A percentile compares a stretch with the other conserved stretches of the same genome.
Conservation (phyloP, 164 flowering plant species). For the Umbilicus rupestris region DNA sequence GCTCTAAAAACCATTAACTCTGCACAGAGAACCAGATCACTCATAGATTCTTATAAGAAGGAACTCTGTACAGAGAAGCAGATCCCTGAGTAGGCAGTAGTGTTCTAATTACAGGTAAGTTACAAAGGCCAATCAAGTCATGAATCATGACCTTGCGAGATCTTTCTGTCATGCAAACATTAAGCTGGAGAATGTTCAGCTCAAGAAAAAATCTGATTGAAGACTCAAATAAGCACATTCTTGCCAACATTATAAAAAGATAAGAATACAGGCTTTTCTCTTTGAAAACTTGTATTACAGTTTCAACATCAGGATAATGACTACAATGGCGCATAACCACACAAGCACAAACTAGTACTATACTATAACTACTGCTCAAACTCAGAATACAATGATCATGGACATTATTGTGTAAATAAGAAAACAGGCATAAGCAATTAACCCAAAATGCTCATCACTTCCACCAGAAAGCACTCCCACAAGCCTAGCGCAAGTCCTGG, state of each 20-base stretch:
- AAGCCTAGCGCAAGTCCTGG: constrained; percentile 62
- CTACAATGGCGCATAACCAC: neutral
- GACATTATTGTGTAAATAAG: constrained; percentile 77
- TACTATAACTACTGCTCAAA: neutral
- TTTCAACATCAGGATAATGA: neutral
- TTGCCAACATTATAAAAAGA: no score
- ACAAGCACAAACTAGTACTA: neutral
- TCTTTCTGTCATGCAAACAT: neutral
- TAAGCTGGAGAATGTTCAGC: neutral
- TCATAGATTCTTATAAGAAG: no score
- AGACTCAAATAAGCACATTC: no score
- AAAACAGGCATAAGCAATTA: constrained; percentile 78
- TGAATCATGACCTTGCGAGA: no score
- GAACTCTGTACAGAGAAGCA: no score
- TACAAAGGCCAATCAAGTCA: no score
- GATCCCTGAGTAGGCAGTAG: no score
- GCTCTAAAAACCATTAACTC: no score
- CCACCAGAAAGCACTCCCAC: constrained; percentile 58
- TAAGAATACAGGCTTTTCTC: no score
- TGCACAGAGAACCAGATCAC: no score
- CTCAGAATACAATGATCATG: constrained; percentile 61
- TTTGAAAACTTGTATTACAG: no score
- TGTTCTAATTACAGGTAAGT: no score
- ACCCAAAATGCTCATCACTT: constrained; percentile 73
- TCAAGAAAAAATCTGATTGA: neutral